A percentile compares a stretch with the other conserved stretches of the same genome.
phyloP scores from a whole-genome alignment of 2,329 filamentous ascomycete genomes.

The Tolypocladium tundrense region DNA sequence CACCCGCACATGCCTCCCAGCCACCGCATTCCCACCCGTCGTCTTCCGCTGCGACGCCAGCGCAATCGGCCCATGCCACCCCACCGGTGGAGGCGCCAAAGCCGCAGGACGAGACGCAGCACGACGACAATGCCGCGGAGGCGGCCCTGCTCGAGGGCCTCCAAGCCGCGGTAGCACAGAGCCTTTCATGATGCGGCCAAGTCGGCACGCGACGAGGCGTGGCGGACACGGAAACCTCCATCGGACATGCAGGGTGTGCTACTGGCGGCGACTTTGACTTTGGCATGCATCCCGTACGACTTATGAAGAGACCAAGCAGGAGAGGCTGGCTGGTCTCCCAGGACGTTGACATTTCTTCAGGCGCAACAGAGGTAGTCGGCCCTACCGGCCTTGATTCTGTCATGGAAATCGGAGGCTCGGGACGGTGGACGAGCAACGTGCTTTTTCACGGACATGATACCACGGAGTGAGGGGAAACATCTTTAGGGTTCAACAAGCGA shows the following conservation, averaged over 20 bases:
- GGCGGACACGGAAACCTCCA: background rate
- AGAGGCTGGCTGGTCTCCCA: background rate
- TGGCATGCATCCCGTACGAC: background rate
- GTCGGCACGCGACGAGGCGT: background rate
- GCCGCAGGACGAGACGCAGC: slow-evolving; percentile 10
- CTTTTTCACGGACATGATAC: background rate
- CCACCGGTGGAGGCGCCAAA: slow-evolving; percentile 13
- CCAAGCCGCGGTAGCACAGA: slow-evolving; percentile 22
- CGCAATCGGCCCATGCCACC: slow-evolving; percentile 4
- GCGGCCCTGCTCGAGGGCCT: slow-evolving; percentile 23
- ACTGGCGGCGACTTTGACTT: background rate
- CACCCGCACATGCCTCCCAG: background rate
- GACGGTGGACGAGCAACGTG: background rate
- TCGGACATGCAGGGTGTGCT: background rate
- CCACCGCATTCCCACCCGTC: slow-evolving; percentile 1
- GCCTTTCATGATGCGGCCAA: slow-evolving; percentile 6
- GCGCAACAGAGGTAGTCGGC: background rate
- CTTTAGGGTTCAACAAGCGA: background rate
- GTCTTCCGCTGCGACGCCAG: background rate
- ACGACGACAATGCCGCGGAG: slow-evolving; percentile 23
- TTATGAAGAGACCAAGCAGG: background rate
- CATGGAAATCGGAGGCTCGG: background rate
- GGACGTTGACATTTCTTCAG: background rate
- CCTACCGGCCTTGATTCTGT: background rate
- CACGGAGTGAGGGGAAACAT: background rate